Evolutionary conservation across 2,329 filamentous ascomycete species (phyloP), one percentile per base, ranked within the genome.

Genomic region (Ploettnerulaceae sp.): DNA sequence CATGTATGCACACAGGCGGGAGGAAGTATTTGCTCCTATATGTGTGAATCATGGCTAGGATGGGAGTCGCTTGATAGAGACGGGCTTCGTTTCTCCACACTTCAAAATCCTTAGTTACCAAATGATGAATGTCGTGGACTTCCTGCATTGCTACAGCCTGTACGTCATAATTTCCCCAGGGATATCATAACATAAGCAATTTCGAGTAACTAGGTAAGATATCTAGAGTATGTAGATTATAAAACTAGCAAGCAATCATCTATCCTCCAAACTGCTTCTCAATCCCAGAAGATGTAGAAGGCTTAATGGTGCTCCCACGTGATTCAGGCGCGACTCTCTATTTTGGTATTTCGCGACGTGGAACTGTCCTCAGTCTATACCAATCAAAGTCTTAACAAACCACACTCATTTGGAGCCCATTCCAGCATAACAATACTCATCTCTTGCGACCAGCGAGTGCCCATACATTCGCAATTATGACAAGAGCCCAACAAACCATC

Each of bases 401-500:
- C 57, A 61, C 60, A 49, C 54, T 63, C 59, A 52, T 61, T 63
- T 55, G 47, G 42, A 28, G 7, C 21, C 32, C 18, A 31, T 21
- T 14, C n/a, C 44, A 44, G 38, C 46, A 26, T 21, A 38, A 28
- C 14, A 18, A 5, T 3, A 18, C 12, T 4, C 18, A 25, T 34
- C 26, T 38, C 15, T n/a, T 5, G 5, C 14, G 5, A n/a, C 20
- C 33, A 14, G 33, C 40, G 17, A 41, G n/a, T 36, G 34, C 28
- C 25, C 25, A 24, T n/a, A 26, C n/a, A 35, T 38, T 35, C 43
- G 49, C 59, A 70, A 82, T 57, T 55, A 97, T 97, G 93, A 95
- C 93, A 58, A 89, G 90, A 70, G 93, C 93, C 17, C 84, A 88
- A 67, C 90, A 97, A 70, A 91, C 88, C 56, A 83, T 96, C 65